Conservation (phyloP, 1,284 basidiomycete genomes). For the Microbotryomycetes sp. region DNA sequence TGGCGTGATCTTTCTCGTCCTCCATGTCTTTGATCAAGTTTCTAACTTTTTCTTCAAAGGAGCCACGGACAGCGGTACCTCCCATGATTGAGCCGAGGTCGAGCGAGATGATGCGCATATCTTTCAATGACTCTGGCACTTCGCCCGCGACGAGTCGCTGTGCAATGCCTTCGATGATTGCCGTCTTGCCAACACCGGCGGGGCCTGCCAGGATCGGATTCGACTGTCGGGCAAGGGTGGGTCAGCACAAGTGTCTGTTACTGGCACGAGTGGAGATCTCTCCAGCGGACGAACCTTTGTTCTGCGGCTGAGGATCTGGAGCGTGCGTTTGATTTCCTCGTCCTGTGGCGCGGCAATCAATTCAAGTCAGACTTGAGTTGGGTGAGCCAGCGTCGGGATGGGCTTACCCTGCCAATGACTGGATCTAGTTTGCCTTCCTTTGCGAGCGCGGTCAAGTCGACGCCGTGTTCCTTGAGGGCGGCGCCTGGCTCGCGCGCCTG, state of each 20-base stretch:
- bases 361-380: slow-evolving; percentile 29
- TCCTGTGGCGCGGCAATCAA: slow-evolving; percentile 36
- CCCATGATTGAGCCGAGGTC: slow-evolving; percentile 42
- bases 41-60: slow-evolving; percentile 90
- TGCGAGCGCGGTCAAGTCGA: slow-evolving; percentile 77
- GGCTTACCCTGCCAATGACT: slow-evolving; percentile 59
- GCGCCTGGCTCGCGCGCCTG: slow-evolving; percentile 29
- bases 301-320: slow-evolving; percentile 54
- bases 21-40: slow-evolving; percentile 72
- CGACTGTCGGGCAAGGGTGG: slow-evolving; percentile 59
- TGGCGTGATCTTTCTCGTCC: slow-evolving; percentile 53
- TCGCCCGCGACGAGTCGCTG: slow-evolving; percentile 81
- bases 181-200: slow-evolving; percentile 71
- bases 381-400: slow-evolving; percentile 55
- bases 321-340: slow-evolving; percentile 75
- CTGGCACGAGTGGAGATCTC: slow-evolving; percentile 59
- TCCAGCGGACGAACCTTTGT: slow-evolving; percentile 34
- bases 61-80: slow-evolving; percentile 78
- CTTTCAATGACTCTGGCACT: slow-evolving; percentile 81
- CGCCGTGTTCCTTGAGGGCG: slow-evolving; percentile 49
- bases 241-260: no score
- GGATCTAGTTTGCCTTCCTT: slow-evolving; percentile 82
- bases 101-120: slow-evolving; percentile 60
- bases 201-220: slow-evolving; percentile 63
- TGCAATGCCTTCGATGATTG: slow-evolving; percentile 84